These are phyloP conservation scores for Phialocephala subalpina DNA, from an alignment of 2,329 filamentous ascomycete genomes.

Conservation along the genomic window DNA sequence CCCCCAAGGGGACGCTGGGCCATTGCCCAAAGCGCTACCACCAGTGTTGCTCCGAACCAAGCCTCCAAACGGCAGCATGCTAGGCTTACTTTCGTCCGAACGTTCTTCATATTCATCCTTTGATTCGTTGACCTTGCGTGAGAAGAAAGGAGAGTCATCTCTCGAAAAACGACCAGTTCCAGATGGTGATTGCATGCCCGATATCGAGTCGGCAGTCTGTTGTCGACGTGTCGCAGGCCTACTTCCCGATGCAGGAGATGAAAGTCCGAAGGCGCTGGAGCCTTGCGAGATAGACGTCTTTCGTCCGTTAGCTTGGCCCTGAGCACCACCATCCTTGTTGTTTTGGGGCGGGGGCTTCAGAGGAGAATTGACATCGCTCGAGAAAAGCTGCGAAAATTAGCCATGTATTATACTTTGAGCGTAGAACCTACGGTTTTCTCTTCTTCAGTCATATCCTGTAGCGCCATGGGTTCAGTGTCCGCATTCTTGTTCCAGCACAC, in stretches of 20 bases:
- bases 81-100: slow-evolving; percentile 53
- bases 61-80: slow-evolving; percentile 51
- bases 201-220: slow-evolving; percentile 79
- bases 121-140: slow-evolving; percentile 60
- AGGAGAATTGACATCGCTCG: slow-evolving; percentile 89
- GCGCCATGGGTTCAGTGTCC: slow-evolving; percentile 72
- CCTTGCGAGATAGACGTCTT: slow-evolving; percentile 82
- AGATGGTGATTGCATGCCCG: slow-evolving; percentile 67
- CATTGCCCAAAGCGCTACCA: slow-evolving; percentile 53
- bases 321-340: slow-evolving; percentile 64
- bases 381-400: slow-evolving; percentile 70
- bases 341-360: slow-evolving; percentile 83
- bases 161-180: slow-evolving; percentile 64
- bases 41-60: slow-evolving; percentile 63
- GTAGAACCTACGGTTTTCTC: slow-evolving; percentile 64
- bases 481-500: slow-evolving; percentile 88
- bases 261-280: slow-evolving; percentile 69
- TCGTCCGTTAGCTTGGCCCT: slow-evolving; percentile 70
- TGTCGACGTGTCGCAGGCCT: slow-evolving; percentile 82
- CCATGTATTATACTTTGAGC: slow-evolving; percentile 17
- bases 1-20: slow-evolving; percentile 55
- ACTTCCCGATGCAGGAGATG: slow-evolving; percentile 72
- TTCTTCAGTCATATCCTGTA: slow-evolving; percentile 72
- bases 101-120: slow-evolving; percentile 63
- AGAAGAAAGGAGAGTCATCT: slow-evolving; percentile 70